phyloP scores from a whole-genome alignment of 2,329 filamentous ascomycete genomes.

The Colletotrichum simmondsii region DNA sequence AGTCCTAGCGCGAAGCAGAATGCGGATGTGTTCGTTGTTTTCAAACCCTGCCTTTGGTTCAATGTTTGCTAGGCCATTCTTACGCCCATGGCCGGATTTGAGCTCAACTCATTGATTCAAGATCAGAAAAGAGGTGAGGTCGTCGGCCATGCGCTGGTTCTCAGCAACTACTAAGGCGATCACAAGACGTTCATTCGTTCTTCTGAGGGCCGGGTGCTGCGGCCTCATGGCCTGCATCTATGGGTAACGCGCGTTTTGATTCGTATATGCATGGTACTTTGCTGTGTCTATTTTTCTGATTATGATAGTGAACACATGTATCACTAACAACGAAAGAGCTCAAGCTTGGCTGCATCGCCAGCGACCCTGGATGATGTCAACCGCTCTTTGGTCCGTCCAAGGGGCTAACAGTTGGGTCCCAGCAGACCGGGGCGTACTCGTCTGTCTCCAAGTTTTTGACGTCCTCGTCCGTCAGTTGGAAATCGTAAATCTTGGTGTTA shows the following conservation, averaged over 20 bases:
- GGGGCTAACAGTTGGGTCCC: slow-evolving; percentile 64
- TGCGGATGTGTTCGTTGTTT: no score
- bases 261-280: background rate
- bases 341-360: background rate
- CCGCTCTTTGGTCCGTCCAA: slow-evolving; percentile 48
- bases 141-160: no score
- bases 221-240: background rate
- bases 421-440: slow-evolving; percentile 65
- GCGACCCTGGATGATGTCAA: background rate
- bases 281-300: background rate
- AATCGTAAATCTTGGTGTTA: slow-evolving; percentile 68
- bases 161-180: no score
- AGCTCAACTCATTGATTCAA: no score
- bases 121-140: no score
- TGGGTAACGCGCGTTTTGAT: background rate
- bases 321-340: background rate
- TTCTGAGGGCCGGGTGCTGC: background rate
- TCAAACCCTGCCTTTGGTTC: no score
- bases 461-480: slow-evolving; percentile 65
- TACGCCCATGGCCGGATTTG: no score
- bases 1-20: no score
- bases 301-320: background rate
- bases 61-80: no score
- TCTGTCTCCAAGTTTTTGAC: slow-evolving; percentile 59
- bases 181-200: background rate